phyloP scores from a whole-genome alignment of 306 rosid species.

The Spatholobus suberectus region DNA sequence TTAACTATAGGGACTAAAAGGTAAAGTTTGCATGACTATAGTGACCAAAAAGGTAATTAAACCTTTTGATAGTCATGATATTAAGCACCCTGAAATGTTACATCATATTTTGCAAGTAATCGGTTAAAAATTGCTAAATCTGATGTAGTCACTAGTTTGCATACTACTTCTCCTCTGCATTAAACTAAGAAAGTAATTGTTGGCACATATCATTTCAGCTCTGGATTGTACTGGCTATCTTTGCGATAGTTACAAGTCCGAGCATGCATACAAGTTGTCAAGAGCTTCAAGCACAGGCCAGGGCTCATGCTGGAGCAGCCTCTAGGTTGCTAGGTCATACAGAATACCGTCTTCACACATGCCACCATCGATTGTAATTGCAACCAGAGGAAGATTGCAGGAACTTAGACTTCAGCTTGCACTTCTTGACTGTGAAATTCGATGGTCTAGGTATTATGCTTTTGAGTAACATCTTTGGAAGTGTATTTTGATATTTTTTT shows the following conservation, averaged over 20 bases:
- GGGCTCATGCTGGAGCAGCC: slow-evolving; percentile 83
- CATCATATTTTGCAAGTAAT: slow-evolving; percentile 69
- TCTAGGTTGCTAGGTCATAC: slow-evolving; percentile 82
- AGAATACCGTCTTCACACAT: slow-evolving; percentile 72
- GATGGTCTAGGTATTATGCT: no score
- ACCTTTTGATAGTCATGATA: slow-evolving; percentile 44
- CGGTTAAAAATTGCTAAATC: background rate
- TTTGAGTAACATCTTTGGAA: no score
- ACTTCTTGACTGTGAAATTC: no score
- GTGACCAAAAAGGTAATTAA: no score
- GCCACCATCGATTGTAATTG: slow-evolving; percentile 86
- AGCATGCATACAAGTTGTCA: slow-evolving; percentile 78
- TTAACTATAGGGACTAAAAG: no score
- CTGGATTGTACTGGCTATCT: no score
- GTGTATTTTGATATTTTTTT: no score
- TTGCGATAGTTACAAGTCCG: slow-evolving; percentile 43
- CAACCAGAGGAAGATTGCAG: slow-evolving; percentile 87
- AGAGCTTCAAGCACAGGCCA: slow-evolving; percentile 90
- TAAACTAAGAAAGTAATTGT: background rate
- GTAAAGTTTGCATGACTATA: no score
- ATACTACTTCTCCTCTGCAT: slow-evolving; percentile 9
- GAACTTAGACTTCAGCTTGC: no score
- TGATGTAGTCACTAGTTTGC: slow-evolving; percentile 5
- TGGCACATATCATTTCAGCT: no score
- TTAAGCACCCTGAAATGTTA: slow-evolving; percentile 75